A percentile compares a stretch with the other conserved stretches of the same genome.
These are phyloP conservation scores for Cordyceps cicadae DNA, from an alignment of 2,329 filamentous ascomycete genomes.

Conservation along the genomic window DNA sequence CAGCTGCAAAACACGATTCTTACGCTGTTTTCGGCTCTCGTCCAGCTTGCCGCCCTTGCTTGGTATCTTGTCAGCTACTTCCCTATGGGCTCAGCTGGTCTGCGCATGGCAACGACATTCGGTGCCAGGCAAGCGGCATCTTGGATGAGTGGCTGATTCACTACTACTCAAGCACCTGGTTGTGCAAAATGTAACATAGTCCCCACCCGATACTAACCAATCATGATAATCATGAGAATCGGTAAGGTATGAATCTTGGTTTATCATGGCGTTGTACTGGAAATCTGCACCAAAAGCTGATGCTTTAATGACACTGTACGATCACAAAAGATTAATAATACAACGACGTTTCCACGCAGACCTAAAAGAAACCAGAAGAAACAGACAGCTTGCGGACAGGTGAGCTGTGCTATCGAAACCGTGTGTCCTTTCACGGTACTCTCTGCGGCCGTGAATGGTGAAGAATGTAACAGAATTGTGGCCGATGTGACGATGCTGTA, in stretches of 20 bases:
- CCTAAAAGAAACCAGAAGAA: background rate
- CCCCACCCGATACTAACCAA: background rate
- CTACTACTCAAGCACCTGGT: background rate
- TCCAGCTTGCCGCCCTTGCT: slow-evolving; percentile 72
- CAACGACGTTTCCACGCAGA: background rate
- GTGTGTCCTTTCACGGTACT: background rate
- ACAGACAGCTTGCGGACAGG: background rate
- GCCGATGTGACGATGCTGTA: background rate
- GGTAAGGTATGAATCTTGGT: background rate
- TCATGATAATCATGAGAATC: background rate
- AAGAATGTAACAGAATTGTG: background rate
- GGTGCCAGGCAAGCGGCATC: slow-evolving; percentile 75
- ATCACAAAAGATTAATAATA: background rate
- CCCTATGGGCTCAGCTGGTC: slow-evolving; percentile 84
- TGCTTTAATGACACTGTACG: slow-evolving; percentile 6
- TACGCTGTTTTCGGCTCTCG: slow-evolving; percentile 73
- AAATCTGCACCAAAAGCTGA: slow-evolving; percentile 3
- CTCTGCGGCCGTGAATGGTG: background rate
- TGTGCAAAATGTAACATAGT: background rate
- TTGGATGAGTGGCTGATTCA: slow-evolving; percentile 68
- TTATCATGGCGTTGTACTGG: background rate
- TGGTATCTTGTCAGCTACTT: slow-evolving; percentile 99
- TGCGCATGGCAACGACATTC: slow-evolving; percentile 79
- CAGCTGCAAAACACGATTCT: slow-evolving; percentile 78
- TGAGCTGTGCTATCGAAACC: background rate